A percentile compares a stretch with the other conserved stretches of the same genome.
Evolutionary conservation across 78 protist species (phyloP).

Genomic region (Dictyostelium purpureum): DNA sequence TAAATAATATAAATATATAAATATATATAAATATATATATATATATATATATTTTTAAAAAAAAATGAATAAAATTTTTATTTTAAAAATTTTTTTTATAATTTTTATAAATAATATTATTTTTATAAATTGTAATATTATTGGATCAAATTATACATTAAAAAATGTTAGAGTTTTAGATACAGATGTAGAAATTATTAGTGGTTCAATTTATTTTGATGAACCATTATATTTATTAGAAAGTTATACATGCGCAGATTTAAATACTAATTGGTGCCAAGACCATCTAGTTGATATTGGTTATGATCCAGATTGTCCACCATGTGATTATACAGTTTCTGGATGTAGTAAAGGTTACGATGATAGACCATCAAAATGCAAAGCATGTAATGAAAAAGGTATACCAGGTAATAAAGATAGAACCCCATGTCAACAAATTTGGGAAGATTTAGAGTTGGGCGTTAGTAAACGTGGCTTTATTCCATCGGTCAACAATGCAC

Average conservation of each 20-base stretch:
- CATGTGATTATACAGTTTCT: slow-evolving; percentile 52
- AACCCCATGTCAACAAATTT: not conserved
- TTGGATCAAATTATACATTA: slow-evolving; percentile 25
- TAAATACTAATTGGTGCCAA: too few relatives aligned
- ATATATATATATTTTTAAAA: not conserved
- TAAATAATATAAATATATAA: not conserved
- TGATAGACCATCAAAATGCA: not conserved
- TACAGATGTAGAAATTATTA: not conserved
- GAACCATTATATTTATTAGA: slow-evolving; percentile 39
- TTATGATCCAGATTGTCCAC: slow-evolving; percentile 25
- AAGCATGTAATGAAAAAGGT: not conserved
- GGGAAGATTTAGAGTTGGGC: not conserved
- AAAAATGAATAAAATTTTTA: not conserved
- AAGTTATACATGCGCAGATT: slow-evolving; percentile 34
- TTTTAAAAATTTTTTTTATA: too few relatives aligned
- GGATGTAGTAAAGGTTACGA: slow-evolving; percentile 48
- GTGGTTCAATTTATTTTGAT: slow-evolving; percentile 14
- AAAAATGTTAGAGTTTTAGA: slow-evolving; percentile 28
- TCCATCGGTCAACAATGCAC: not conserved
- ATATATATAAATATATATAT: not conserved
- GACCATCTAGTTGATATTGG: too few relatives aligned
- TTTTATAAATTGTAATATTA: too few relatives aligned
- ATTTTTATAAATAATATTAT: too few relatives aligned
- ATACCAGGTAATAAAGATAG: not conserved
- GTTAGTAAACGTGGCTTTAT: not conserved